Conservation (phyloP, 441 rosid species). For the Biscutella laevigata region DNA sequence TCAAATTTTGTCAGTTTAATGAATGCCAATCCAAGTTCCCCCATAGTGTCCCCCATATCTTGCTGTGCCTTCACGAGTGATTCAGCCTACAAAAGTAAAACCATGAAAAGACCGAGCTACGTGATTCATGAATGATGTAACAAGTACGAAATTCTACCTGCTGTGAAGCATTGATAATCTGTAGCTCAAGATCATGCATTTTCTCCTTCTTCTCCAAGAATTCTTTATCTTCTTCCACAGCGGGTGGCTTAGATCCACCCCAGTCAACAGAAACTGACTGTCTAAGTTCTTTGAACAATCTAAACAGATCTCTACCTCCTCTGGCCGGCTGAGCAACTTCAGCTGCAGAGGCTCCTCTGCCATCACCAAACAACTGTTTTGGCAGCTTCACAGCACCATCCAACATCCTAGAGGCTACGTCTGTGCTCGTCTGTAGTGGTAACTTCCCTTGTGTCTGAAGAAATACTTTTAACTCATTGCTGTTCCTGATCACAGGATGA, state of each 20-base stretch:
- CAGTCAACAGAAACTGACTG: constrained; percentile 69
- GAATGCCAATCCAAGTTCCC: constrained; percentile 69
- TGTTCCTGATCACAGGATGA: constrained; percentile 58
- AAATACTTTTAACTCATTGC: constrained; percentile 65
- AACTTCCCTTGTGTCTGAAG: constrained; percentile 62
- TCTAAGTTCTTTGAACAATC: constrained; percentile 74
- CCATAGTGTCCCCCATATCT: constrained; percentile 90
- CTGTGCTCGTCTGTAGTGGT: constrained; percentile 47
- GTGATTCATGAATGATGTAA: background rate
- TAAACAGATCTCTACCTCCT: constrained; percentile 75
- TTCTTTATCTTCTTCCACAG: constrained; percentile 74
- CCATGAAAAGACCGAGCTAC: background rate
- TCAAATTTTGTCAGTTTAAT: constrained; percentile 77
- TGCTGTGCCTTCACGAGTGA: constrained; percentile 75
- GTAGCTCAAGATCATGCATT: constrained; percentile 69
- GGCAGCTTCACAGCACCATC: constrained; percentile 76
- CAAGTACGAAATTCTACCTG: constrained; percentile 37
- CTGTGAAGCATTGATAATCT: constrained; percentile 76
- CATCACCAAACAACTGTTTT: constrained; percentile 66
- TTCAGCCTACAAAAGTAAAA: constrained; percentile 46
- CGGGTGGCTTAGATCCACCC: constrained; percentile 62
- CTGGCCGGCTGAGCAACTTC: constrained; percentile 74
- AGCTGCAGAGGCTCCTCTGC: constrained; percentile 20
- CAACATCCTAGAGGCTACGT: constrained; percentile 77
- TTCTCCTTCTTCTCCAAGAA: constrained; percentile 70